Evolutionary conservation across 23 red algal species (phyloP).

Genomic region (Porphyridium purpureum): DNA sequence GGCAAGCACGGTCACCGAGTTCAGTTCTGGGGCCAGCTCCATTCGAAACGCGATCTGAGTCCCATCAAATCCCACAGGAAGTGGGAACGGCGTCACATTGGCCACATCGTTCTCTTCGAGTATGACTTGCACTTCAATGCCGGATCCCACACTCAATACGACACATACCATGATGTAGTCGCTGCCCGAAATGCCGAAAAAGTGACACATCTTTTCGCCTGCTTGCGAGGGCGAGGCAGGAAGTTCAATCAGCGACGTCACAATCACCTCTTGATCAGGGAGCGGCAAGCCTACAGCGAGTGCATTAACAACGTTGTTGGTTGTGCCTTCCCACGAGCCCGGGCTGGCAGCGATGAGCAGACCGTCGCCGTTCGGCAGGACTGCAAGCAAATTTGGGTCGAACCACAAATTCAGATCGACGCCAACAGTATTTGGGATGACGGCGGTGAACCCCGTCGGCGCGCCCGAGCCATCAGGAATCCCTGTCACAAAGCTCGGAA

Average conservation of each 20-base stretch:
- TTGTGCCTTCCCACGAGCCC: neutral
- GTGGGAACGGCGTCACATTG: neutral
- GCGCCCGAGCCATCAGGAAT: too few relatives aligned
- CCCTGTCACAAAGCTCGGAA: neutral
- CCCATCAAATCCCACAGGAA: too few relatives aligned
- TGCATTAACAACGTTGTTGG: neutral
- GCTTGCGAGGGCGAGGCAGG: neutral
- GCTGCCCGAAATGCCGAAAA: neutral
- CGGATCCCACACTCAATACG: neutral
- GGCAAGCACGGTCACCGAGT: neutral
- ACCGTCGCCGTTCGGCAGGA: neutral
- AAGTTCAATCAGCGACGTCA: neutral
- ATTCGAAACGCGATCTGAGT: neutral
- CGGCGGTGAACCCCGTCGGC: neutral
- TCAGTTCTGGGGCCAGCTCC: neutral
- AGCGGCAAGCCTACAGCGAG: neutral
- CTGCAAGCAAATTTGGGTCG: neutral
- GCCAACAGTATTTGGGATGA: neutral
- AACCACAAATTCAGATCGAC: neutral
- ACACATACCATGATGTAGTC: neutral
- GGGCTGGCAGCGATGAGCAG: neutral
- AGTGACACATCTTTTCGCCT: neutral
- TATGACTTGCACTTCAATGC: neutral
- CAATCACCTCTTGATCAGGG: neutral
- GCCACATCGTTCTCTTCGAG: neutral